Conservation (phyloP, 2,329 filamentous ascomycete species). For the Fusarium napiforme region DNA sequence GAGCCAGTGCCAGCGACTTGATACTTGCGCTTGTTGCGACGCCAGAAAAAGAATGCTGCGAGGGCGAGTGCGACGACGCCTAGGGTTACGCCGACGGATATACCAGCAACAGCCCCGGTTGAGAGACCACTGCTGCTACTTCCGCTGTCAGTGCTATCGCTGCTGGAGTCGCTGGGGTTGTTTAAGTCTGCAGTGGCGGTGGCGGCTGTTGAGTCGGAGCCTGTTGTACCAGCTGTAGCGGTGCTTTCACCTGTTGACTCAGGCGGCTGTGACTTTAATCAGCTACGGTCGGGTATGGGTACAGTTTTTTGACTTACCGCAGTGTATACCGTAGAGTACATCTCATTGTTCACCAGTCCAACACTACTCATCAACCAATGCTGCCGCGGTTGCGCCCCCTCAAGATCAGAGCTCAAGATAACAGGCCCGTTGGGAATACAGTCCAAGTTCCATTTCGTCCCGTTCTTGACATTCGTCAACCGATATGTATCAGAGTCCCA, state of each 20-base stretch:
- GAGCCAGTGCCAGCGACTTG: neutral
- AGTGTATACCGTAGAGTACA: constrained; percentile 48
- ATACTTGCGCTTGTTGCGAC: constrained; percentile 12
- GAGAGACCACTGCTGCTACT: neutral
- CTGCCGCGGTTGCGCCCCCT: constrained; percentile 45
- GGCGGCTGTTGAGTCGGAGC: neutral
- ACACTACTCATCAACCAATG: constrained; percentile 51
- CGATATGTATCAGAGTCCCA: constrained; percentile 46
- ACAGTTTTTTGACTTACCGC: neutral
- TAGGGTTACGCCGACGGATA: constrained; percentile 7
- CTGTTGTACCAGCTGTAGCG: neutral
- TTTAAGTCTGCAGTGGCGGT: neutral
- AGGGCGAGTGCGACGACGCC: constrained; percentile 10
- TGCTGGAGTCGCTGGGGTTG: neutral
- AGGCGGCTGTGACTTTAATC: neutral
- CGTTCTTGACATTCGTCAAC: constrained; percentile 48
- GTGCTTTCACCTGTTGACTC: neutral
- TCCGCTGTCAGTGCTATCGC: rapidly evolving
- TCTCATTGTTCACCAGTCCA: constrained; percentile 45
- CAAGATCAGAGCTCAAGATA: constrained; percentile 46
- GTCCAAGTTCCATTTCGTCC: constrained; percentile 48
- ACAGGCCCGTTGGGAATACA: constrained; percentile 47
- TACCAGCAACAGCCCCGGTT: constrained; percentile 16
- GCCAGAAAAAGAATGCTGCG: constrained; percentile 22
- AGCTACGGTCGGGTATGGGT: neutral